Evolutionary conservation across 1,139 yeast genomes (phyloP).

Genomic region (Lodderomyces theae): DNA sequence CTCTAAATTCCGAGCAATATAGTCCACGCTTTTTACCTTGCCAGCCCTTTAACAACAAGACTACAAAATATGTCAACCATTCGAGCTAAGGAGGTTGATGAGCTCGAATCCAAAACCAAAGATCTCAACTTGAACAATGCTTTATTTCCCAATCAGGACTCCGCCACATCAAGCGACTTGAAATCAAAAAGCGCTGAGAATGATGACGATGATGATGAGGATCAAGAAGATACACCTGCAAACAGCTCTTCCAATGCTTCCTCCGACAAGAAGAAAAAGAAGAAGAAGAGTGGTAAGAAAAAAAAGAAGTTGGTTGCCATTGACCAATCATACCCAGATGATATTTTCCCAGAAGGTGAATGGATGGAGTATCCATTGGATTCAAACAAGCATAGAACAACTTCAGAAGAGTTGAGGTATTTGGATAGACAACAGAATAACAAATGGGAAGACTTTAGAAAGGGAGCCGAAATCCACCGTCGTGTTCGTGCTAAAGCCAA

Average conservation of each 20-base stretch:
- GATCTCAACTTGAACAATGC: not conserved
- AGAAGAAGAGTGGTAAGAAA: constrained; percentile 48
- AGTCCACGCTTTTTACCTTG: not conserved
- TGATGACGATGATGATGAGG: constrained; percentile 7
- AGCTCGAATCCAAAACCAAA: not conserved
- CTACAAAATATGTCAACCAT: not conserved
- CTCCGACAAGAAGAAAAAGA: constrained; percentile 40
- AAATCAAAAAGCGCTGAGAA: constrained; percentile 3
- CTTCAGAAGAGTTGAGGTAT: constrained; percentile 83
- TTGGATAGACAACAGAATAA: constrained; percentile 64
- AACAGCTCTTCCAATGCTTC: constrained; percentile 20
- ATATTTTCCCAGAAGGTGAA: constrained; percentile 84
- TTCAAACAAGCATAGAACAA: constrained; percentile 70
- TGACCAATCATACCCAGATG: constrained; percentile 66
- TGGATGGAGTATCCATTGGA: constrained; percentile 74
- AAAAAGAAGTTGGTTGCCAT: constrained; percentile 54
- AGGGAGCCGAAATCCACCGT: constrained; percentile 94
- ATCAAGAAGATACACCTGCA: constrained; percentile 13
- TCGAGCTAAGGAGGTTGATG: not conserved
- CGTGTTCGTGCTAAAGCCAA: constrained; percentile 82
- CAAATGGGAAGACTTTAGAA: constrained; percentile 84
- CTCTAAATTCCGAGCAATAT: not conserved
- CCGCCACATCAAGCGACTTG: not conserved
- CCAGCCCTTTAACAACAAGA: not conserved
- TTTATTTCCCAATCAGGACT: not conserved